Evolutionary conservation across 352 stramenopile species (phyloP), one percentile per base, ranked within the genome.

Genomic region (Phytophthora sansomeana): DNA sequence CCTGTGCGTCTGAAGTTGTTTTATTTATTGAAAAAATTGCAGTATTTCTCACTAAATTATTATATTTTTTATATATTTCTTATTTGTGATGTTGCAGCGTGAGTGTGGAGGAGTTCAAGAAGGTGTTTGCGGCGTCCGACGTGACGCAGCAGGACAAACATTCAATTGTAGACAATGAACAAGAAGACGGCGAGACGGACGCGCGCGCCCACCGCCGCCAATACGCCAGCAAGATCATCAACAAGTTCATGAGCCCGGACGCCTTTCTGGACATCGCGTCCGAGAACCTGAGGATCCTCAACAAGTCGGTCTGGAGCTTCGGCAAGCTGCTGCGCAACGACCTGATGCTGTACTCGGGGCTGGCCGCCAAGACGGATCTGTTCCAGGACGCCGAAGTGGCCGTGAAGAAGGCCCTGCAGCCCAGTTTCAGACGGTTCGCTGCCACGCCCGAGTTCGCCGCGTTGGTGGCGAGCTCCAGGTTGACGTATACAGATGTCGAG

Each of bases 41-140:
- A 58, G 4, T 28, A 10, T 6, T 29, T 56, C 39, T 46, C n/a
- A 46, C 9, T 19, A 17, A 6, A 42, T 26, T 9, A 2, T 16
- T 41, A 35, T 43, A 11, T 19, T 24, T 29, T 44, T 16, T 41
- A 35, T 43, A 11, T 19, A 13, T 29, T 44, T 24, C 21, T 24
- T 24, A 24, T 24, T 24, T 24, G 21, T 8, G 4, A 16, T 1
- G 0, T 28, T 8, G 19, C 41, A 47, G 41, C n/a, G 87, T 95
- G 58, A 94, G 85, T 42, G 87, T 95, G 4, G 87, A 95, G 21
- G 87, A 95, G 66, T 95, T 94, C 74, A 95, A 95, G 75, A 92
- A 92, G 48, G 74, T 93, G 7, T 66, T 92, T 46, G 66, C 32
- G 38, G 48, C 42, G 8, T 21, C 11, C 5, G 19, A 24, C 21